A percentile compares a stretch with the other conserved stretches of the same genome.
Evolutionary conservation across 2,329 filamentous ascomycete genomes (phyloP).

Genomic region (Colletotrichum sp.): DNA sequence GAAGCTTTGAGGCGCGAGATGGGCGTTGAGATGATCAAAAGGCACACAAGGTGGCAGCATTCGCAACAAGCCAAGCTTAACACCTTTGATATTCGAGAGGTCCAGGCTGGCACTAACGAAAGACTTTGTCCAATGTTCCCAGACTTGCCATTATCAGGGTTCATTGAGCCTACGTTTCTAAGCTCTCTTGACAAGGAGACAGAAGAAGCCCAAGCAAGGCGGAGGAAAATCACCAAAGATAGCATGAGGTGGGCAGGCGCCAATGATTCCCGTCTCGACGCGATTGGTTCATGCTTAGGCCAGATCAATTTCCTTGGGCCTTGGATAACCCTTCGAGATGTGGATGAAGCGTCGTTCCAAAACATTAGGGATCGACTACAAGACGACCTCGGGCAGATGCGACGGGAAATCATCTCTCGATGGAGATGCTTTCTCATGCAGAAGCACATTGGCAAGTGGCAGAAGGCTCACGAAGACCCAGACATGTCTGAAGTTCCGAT

Average conservation of each 20-base stretch:
- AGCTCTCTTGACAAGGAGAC: neutral
- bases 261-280: neutral
- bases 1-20: fast-evolving
- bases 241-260: neutral
- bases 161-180: neutral
- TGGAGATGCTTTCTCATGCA: neutral
- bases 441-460: neutral
- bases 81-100: neutral
- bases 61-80: neutral
- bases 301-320: neutral
- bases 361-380: neutral
- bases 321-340: neutral
- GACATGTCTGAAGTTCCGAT: fast-evolving
- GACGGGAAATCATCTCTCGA: neutral
- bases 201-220: fast-evolving
- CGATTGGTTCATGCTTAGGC: neutral
- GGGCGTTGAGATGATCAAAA: neutral
- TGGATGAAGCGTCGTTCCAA: neutral
- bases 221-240: fast-evolving
- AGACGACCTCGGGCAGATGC: neutral
- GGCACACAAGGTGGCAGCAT: fast-evolving
- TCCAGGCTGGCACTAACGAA: fast-evolving
- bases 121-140: neutral
- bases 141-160: neutral
- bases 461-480: neutral